These are phyloP conservation scores for Amanita molliuscula DNA, from an alignment of 768 basidiomycete genomes.

Conservation along the genomic window DNA sequence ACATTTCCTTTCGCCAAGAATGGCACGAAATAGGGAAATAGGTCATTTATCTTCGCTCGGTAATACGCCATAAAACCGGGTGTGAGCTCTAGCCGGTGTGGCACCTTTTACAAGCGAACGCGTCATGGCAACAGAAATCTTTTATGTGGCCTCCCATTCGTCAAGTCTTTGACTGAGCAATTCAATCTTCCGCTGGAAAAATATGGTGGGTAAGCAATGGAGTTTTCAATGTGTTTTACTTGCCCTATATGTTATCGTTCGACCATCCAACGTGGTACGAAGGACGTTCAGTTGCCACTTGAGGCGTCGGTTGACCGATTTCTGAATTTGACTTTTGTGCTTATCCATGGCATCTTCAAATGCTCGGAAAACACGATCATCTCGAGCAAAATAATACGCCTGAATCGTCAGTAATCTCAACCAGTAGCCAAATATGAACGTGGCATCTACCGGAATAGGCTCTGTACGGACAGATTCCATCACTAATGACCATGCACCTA, in stretches of 20 bases:
- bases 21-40: background rate
- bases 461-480: slow-evolving; percentile 50
- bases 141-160: slow-evolving; percentile 38
- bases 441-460: slow-evolving; percentile 54
- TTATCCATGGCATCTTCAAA: slow-evolving; percentile 42
- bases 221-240: slow-evolving; percentile 14
- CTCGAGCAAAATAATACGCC: slow-evolving; percentile 92
- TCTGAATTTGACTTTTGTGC: slow-evolving; percentile 36
- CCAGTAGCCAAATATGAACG: background rate
- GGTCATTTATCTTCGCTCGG: slow-evolving; percentile 43
- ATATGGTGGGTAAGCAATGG: slow-evolving; percentile 8
- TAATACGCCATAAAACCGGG: slow-evolving; percentile 60
- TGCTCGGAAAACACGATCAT: slow-evolving; percentile 74
- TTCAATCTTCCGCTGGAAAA: slow-evolving; percentile 50
- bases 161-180: slow-evolving; percentile 53
- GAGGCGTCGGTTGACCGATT: slow-evolving; percentile 41
- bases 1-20: background rate
- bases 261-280: slow-evolving; percentile 52
- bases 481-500: slow-evolving; percentile 71
- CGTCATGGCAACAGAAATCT: background rate
- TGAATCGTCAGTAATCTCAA: slow-evolving; percentile 16
- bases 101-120: slow-evolving; percentile 71
- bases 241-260: slow-evolving; percentile 57
- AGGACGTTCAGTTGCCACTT: slow-evolving; percentile 65
- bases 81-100: slow-evolving; percentile 47